These are phyloP conservation scores for Cicer bijugum DNA, from an alignment of 306 rosid genomes.

Conservation along the genomic window DNA sequence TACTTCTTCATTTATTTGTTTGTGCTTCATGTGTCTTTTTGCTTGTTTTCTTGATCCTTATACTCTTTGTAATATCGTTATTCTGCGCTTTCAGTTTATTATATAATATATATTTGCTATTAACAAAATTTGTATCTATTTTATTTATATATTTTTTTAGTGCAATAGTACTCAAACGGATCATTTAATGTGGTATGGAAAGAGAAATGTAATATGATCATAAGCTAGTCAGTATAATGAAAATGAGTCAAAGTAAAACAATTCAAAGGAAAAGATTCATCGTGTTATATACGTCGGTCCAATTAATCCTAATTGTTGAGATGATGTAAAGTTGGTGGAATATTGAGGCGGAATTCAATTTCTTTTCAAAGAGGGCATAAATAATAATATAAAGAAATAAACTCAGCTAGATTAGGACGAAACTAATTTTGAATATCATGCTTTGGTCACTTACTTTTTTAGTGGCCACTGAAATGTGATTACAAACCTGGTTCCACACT, in stretches of 20 bases:
- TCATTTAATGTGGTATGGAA: too few relatives aligned
- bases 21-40: too few relatives aligned
- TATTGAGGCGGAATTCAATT: not conserved
- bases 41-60: too few relatives aligned
- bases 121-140: too few relatives aligned
- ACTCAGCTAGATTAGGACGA: not conserved
- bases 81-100: too few relatives aligned
- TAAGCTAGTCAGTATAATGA: not conserved
- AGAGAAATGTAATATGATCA: too few relatives aligned
- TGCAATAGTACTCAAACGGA: too few relatives aligned
- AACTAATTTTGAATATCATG: not conserved
- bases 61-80: too few relatives aligned
- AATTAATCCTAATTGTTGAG: slow-evolving; percentile 24
- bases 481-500: slow-evolving; percentile 32
- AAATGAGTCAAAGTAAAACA: slow-evolving; percentile 34
- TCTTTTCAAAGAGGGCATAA: not conserved
- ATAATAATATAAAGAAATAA: not conserved
- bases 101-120: too few relatives aligned
- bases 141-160: too few relatives aligned
- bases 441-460: slow-evolving; percentile 10
- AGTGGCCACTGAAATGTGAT: slow-evolving; percentile 4
- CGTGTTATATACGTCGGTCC: not conserved
- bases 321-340: slow-evolving; percentile 9
- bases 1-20: too few relatives aligned
- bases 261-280: not conserved